Evolutionary conservation across 1,284 basidiomycete species (phyloP), one percentile per base, ranked within the genome.

Genomic region (Somion occarium): DNA sequence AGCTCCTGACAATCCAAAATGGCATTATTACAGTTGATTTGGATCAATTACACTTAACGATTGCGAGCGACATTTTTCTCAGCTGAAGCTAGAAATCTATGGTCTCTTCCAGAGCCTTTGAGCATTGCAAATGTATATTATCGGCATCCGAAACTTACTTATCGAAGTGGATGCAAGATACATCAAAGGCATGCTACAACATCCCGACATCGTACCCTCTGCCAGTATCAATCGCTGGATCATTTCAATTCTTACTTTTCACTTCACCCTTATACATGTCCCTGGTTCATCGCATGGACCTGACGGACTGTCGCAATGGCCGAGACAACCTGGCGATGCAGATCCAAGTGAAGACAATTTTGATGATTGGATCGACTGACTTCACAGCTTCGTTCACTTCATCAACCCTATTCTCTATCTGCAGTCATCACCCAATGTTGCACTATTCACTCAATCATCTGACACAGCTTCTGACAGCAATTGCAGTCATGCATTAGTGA

Each of bases 211-310:
- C 0, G 54, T 61, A 1, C 73, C 69, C 0, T 69, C 61, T 11
- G 59, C 62, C 0, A 62, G 62, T 2, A 71, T 76, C 3, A 76
- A 75, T 38, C 42, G 59, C 0, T 76, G 74, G 72, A 72, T 76
- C 7, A 52, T 63, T 0, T 58, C 60, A 0, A 75, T 75, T 1
- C 48, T 73, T 0, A 60, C 58, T 0, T 74, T 73, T 52, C 48
- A 61, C 24, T 73, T 75, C 46, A 57, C 53, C 0, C 56, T 70
- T 1, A 54, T 65, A 0, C 71, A 71, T 49, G 63, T 74, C 13
- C 54, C 54, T 9, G 19, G 41, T 43, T 13, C 41, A 13, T 20
- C 13, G 11, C 41, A 43, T 20, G 41, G 41, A 9, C 41, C 41
- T 13, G 41, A 43, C 19, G 41, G 41, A 13, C 41, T 43, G 9